phyloP scores from a whole-genome alignment of 345 rosid species.

The Kandelia obovata region DNA sequence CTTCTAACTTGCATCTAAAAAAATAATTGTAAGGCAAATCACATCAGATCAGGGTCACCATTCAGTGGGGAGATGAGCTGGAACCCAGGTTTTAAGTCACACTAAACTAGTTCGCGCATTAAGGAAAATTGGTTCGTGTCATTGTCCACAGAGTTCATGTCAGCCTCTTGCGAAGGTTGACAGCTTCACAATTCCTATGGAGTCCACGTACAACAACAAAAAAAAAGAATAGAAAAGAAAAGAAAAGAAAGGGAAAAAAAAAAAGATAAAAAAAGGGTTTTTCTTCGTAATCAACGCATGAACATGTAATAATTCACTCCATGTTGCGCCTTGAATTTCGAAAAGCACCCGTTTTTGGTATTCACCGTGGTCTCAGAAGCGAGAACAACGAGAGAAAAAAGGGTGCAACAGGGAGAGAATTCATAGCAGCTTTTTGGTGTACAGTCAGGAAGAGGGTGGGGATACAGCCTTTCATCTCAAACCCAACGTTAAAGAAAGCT shows the following conservation, averaged over 20 bases:
- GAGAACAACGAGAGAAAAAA: not conserved
- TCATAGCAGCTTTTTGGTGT: slow-evolving; percentile 27
- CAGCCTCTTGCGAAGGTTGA: too few relatives aligned
- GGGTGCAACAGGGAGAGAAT: slow-evolving; percentile 1
- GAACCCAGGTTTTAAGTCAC: too few relatives aligned
- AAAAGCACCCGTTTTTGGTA: not conserved
- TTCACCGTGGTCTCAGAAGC: not conserved
- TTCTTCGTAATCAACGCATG: not conserved
- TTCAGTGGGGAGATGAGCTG: too few relatives aligned
- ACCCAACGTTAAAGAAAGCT: slow-evolving; percentile 24
- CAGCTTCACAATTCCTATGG: too few relatives aligned
- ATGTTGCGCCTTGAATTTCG: slow-evolving; percentile 2
- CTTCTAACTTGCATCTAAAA: too few relatives aligned
- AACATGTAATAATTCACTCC: not conserved
- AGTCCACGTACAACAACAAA: too few relatives aligned
- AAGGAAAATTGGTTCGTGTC: too few relatives aligned
- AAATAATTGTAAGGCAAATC: too few relatives aligned
- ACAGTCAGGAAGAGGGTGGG: slow-evolving; percentile 22
- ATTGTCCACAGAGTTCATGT: too few relatives aligned
- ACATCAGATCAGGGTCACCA: too few relatives aligned
- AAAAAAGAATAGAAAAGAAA: too few relatives aligned
- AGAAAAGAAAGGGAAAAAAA: not conserved
- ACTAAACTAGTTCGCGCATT: too few relatives aligned
- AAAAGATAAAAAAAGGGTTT: not conserved
- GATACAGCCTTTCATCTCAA: slow-evolving; percentile 26